These are phyloP conservation scores for Scolecobasidium constrictum DNA, from an alignment of 2,329 filamentous ascomycete species.

Conservation along the genomic window DNA sequence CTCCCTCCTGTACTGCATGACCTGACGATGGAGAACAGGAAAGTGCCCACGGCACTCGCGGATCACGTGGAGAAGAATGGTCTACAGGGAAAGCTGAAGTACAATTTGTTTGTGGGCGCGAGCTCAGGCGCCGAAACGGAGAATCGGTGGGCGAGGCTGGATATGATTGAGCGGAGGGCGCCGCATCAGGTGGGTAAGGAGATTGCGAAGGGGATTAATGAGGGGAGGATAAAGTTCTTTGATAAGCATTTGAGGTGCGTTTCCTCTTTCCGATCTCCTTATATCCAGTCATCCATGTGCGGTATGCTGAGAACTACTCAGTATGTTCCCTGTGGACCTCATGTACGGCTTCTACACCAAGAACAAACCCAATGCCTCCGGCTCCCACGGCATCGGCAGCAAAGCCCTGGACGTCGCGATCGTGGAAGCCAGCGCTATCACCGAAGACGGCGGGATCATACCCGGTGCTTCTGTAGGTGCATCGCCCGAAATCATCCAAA, in stretches of 20 bases:
- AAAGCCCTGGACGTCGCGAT: constrained; percentile 74
- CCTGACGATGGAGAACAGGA: too few species aligned
- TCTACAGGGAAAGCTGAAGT: constrained; percentile 73
- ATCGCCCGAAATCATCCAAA: constrained; percentile 75
- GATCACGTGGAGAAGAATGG: constrained; percentile 83
- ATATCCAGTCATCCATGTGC: too few species aligned
- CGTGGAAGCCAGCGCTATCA: constrained; percentile 78
- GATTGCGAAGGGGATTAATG: constrained; percentile 84
- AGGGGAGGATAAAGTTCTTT: constrained; percentile 81
- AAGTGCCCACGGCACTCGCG: constrained; percentile 71
- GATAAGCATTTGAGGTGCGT: constrained; percentile 83
- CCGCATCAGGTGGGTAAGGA: constrained; percentile 87
- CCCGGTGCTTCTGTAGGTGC: constrained; percentile 79
- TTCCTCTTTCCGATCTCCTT: too few species aligned
- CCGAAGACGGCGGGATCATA: constrained; percentile 79
- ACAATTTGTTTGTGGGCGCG: constrained; percentile 82
- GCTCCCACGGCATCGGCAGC: constrained; percentile 52
- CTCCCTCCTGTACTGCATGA: too few species aligned
- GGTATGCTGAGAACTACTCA: too few species aligned
- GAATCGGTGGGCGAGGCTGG: constrained; percentile 77
- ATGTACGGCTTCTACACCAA: constrained; percentile 47
- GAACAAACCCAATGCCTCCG: constrained; percentile 42
- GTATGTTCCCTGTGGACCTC: constrained; percentile 82
- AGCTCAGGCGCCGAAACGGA: constrained; percentile 83
- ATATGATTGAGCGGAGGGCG: constrained; percentile 80